These are phyloP conservation scores for Ganoderma resinaceum DNA, from an alignment of 1,284 basidiomycete genomes.

Conservation along the genomic window DNA sequence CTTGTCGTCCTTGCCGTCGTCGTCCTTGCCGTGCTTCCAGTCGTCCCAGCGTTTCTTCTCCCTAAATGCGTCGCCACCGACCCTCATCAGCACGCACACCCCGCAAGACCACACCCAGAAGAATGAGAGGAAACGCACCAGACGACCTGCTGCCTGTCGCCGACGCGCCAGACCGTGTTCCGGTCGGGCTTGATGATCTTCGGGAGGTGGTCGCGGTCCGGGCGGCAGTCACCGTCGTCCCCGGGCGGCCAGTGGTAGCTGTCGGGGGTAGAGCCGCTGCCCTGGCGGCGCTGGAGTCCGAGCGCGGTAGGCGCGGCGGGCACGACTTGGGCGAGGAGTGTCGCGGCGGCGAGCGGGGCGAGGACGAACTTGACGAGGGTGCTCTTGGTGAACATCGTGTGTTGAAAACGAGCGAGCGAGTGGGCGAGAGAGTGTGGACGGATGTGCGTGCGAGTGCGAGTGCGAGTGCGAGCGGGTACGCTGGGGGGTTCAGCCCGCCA, in stretches of 20 bases:
- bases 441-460: too few relatives aligned
- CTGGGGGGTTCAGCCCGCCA: background rate
- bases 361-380: background rate
- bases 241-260: too few relatives aligned
- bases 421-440: too few relatives aligned
- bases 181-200: background rate
- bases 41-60: too few relatives aligned
- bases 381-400: background rate
- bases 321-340: background rate
- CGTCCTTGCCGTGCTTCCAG: too few relatives aligned
- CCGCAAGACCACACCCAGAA: background rate
- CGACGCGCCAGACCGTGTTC: background rate
- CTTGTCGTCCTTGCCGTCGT: too few relatives aligned
- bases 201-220: background rate
- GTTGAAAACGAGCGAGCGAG: background rate
- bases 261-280: too few relatives aligned
- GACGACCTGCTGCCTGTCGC: background rate
- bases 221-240: background rate
- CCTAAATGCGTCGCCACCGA: background rate
- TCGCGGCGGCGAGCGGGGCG: background rate
- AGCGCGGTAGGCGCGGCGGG: background rate
- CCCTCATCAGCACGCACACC: background rate
- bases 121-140: background rate
- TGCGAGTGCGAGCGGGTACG: background rate
- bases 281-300: background rate